Base-by-base conservation (phyloP, 2,329 filamentous ascomycete species). In the Penicillium capsulatum region DNA sequence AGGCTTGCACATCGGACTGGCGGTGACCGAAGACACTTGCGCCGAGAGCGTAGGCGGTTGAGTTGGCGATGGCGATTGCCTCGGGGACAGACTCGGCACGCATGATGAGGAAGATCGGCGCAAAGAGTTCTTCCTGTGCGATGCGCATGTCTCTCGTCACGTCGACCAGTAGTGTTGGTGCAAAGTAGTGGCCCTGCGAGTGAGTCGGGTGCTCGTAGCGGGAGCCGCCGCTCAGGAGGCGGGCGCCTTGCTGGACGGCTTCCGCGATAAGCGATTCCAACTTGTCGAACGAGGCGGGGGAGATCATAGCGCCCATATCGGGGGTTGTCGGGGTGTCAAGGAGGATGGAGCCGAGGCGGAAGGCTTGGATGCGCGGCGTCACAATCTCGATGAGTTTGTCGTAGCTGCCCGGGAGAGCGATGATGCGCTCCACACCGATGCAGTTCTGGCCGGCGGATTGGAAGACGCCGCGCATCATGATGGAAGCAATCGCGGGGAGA, bases 391-490 rank as follows among this genome's bases (percentile, higher is more conserved):
- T 69, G 15, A 98, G 77, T 40, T 73, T 72, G 47, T 84, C 74
- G 69, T 97, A 94, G 36, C 86, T 75, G n/a, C 70, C 72, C 1
- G 87, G 83, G 11, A 86, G 76, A 16, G 84, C 87, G 53, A 97
- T 83, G 58, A 97, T 83, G 40, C 92, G 85, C 70, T 98, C 92
- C 52, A 96, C 91, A 39, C 92, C 92, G 59, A 98, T 91, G 67
- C 92, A 98, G 69, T 98, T 98, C 66, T 98, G 92, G 1, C 92
- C 92, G 11, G 89, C 84, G 36, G 89, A 89, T 66, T 98, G 92
- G 68, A 97, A 98, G 7, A 87, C 88, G 36, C 91, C 92, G 37
- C 92, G 81, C 69, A 98, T 83, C 47, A 97, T 78, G 48, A 94
- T 84, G 47, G 89, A 86, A 27, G 79, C 77, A 34, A 97, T 82